Evolutionary conservation across 306 rosid species (phyloP).

Genomic region (Dalbergia oliveri): DNA sequence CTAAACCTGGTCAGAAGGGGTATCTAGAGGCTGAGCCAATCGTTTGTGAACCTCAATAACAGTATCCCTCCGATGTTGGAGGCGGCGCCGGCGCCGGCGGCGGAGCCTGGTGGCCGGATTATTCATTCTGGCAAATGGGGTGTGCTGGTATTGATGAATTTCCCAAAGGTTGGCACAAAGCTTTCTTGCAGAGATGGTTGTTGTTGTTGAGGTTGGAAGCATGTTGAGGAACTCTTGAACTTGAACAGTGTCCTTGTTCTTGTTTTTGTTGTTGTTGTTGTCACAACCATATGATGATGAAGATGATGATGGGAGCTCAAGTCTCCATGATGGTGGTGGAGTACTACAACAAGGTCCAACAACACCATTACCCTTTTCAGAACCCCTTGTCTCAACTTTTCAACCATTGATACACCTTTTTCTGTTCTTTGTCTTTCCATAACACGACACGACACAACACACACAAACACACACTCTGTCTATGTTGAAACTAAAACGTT

Average conservation of each 20-base stretch:
- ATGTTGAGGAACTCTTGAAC: constrained; percentile 56
- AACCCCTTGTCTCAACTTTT: constrained; percentile 58
- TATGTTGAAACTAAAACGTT: constrained; percentile 9
- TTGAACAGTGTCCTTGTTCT: not conserved
- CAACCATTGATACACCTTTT: constrained; percentile 55
- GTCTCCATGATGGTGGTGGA: constrained; percentile 87
- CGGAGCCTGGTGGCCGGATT: constrained; percentile 42
- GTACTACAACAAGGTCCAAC: constrained; percentile 53
- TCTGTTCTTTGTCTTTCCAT: constrained; percentile 35
- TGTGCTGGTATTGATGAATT: constrained; percentile 56
- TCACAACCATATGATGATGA: constrained; percentile 22
- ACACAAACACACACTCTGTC: too few relatives aligned
- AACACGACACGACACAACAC: not conserved
- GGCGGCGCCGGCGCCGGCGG: constrained; percentile 51
- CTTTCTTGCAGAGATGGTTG: constrained; percentile 68
- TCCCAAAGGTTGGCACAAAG: constrained; percentile 85
- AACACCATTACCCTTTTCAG: constrained; percentile 50
- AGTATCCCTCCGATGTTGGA: constrained; percentile 39
- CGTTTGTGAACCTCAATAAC: constrained; percentile 40
- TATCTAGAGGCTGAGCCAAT: constrained; percentile 47
- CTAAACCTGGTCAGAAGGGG: constrained; percentile 56
- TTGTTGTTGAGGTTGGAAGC: constrained; percentile 36
- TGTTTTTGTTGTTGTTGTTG: not conserved
- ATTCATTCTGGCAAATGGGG: constrained; percentile 58
- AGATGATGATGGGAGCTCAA: constrained; percentile 50